phyloP scores from a whole-genome alignment of 208 protist genomes.

The Vickermania spadyakhi region DNA sequence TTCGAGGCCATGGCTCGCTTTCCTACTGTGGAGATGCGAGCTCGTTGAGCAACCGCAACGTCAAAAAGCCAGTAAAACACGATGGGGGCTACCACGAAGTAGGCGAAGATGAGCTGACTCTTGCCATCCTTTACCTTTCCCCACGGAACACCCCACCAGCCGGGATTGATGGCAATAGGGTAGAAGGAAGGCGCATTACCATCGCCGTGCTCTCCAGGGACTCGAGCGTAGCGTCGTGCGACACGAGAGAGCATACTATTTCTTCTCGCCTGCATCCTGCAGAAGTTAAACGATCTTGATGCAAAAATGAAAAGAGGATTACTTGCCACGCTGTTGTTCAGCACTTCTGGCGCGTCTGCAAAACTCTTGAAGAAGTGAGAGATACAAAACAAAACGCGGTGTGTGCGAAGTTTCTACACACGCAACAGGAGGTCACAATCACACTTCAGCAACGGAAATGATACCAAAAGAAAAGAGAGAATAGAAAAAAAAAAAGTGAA shows the following conservation, averaged over 20 bases:
- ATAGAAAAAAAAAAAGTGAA: no score
- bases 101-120: slow-evolving; percentile 55
- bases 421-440: no score
- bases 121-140: slow-evolving; percentile 79
- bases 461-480: no score
- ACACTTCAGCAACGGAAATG: no score
- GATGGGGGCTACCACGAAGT: slow-evolving; percentile 59
- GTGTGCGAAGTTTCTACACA: no score
- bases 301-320: no score
- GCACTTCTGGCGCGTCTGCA: no score
- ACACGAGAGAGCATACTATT: slow-evolving; percentile 82
- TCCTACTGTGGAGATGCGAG: slow-evolving; percentile 57
- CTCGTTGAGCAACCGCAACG: slow-evolving; percentile 58
- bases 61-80: slow-evolving; percentile 74
- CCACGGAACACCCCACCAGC: slow-evolving; percentile 84
- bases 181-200: slow-evolving; percentile 72
- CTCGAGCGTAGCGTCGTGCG: slow-evolving; percentile 71
- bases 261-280: slow-evolving; percentile 77
- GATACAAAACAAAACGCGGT: no score
- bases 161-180: slow-evolving; percentile 81
- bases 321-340: no score
- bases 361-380: no score
- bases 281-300: no score
- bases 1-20: slow-evolving; percentile 71
- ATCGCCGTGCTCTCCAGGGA: slow-evolving; percentile 82